phyloP scores from a whole-genome alignment of 257 asterid species.

The Solanum virginianum region DNA sequence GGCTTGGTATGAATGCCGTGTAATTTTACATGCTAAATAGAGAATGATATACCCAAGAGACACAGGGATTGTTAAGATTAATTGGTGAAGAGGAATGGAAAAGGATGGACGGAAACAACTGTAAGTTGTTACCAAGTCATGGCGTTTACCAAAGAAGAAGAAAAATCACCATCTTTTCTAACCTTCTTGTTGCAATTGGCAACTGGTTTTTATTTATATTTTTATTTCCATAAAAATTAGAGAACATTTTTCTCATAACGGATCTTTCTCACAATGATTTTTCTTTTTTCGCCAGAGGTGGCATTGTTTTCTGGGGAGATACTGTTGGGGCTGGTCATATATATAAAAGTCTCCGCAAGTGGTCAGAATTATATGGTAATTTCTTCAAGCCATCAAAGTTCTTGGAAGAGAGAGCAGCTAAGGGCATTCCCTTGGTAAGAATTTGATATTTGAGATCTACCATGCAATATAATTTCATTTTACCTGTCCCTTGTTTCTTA shows the following conservation, averaged over 20 bases:
- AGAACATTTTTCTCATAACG: background rate
- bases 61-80: background rate
- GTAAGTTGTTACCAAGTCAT: background rate
- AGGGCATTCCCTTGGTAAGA: slow-evolving; percentile 84
- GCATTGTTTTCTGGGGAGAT: slow-evolving; percentile 94
- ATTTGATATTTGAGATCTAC: background rate
- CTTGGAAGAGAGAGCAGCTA: slow-evolving; percentile 82
- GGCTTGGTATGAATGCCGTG: background rate
- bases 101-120: background rate
- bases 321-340: slow-evolving; percentile 68
- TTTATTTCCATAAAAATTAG: background rate
- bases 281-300: slow-evolving; percentile 57
- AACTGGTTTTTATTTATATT: background rate
- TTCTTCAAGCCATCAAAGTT: slow-evolving; percentile 71
- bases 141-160: background rate
- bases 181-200: background rate
- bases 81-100: background rate
- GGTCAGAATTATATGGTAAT: slow-evolving; percentile 63
- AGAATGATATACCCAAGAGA: background rate
- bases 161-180: background rate
- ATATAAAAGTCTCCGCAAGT: slow-evolving; percentile 59
- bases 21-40: background rate
- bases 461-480: background rate
- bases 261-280: background rate
- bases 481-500: background rate